phyloP scores from a whole-genome alignment of 2,329 filamentous ascomycete species.

The Diplodia intermedia region DNA sequence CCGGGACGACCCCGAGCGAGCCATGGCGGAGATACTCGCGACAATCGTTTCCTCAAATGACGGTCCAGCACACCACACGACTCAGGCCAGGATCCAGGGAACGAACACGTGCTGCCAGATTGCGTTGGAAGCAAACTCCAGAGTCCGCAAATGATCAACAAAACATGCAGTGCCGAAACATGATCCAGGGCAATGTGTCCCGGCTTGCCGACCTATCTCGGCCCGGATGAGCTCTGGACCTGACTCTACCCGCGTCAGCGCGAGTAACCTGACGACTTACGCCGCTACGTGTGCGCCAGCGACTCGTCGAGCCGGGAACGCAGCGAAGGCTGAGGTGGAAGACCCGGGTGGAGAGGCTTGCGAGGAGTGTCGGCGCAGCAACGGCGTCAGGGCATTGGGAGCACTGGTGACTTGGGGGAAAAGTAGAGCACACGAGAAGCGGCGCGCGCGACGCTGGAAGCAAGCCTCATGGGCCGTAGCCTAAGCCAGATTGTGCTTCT shows the following conservation, averaged over 20 bases:
- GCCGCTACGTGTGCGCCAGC: too few species aligned
- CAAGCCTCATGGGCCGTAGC: background rate
- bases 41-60: slow-evolving; percentile 27
- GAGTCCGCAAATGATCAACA: background rate
- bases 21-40: slow-evolving; percentile 8
- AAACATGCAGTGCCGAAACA: too few species aligned
- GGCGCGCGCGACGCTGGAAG: slow-evolving; percentile 1
- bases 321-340: too few species aligned
- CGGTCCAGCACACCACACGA: slow-evolving; percentile 15
- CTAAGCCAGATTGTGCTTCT: background rate
- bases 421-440: background rate
- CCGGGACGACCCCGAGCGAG: slow-evolving; percentile 8
- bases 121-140: background rate
- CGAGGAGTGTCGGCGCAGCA: too few species aligned
- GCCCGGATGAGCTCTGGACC: too few species aligned
- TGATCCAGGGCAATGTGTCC: too few species aligned
- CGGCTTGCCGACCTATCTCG: too few species aligned
- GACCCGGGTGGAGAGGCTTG: too few species aligned
- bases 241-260: too few species aligned
- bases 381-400: background rate
- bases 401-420: background rate
- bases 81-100: slow-evolving; percentile 17
- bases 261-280: too few species aligned
- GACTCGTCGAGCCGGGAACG: too few species aligned
- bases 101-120: slow-evolving; percentile 1